phyloP scores from a whole-genome alignment of 1,139 yeast species.

The Oligophagozyma castellii region DNA sequence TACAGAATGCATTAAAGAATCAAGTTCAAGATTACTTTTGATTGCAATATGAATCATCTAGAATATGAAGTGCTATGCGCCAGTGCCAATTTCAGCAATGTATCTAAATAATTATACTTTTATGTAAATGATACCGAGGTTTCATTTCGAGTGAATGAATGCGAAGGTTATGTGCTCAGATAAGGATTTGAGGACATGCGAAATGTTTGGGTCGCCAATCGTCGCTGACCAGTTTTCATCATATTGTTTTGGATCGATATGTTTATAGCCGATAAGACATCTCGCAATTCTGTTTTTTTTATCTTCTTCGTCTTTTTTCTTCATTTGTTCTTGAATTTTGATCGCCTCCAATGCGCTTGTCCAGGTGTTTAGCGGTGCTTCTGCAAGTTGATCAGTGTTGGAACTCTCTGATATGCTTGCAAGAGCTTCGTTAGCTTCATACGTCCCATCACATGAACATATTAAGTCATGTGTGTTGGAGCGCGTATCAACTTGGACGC shows the following conservation, averaged over 20 bases:
- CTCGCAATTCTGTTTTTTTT: slow-evolving; percentile 35
- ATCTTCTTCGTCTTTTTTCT: slow-evolving; percentile 15
- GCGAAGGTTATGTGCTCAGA: too few species aligned
- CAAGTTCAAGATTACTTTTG: too few species aligned
- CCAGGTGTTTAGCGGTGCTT: slow-evolving; percentile 24
- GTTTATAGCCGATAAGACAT: slow-evolving; percentile 49
- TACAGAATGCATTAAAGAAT: too few species aligned
- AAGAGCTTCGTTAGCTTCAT: slow-evolving; percentile 14
- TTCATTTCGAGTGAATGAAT: too few species aligned
- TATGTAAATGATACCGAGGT: too few species aligned
- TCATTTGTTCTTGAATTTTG: slow-evolving; percentile 24
- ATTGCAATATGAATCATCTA: too few species aligned
- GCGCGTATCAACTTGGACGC: slow-evolving; percentile 35
- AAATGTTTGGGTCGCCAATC: too few species aligned
- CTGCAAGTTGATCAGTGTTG: background rate
- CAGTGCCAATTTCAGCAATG: too few species aligned
- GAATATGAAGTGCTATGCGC: too few species aligned
- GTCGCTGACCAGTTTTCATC: too few species aligned
- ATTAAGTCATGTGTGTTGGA: slow-evolving; percentile 79
- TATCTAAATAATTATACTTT: too few species aligned
- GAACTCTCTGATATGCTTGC: background rate
- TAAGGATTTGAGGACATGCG: too few species aligned
- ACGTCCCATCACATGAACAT: slow-evolving; percentile 49
- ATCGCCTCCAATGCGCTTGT: slow-evolving; percentile 40
- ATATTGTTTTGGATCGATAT: slow-evolving; percentile 46